phyloP scores from a whole-genome alignment of 2,329 filamentous ascomycete species.

The Exserohilum turcica region DNA sequence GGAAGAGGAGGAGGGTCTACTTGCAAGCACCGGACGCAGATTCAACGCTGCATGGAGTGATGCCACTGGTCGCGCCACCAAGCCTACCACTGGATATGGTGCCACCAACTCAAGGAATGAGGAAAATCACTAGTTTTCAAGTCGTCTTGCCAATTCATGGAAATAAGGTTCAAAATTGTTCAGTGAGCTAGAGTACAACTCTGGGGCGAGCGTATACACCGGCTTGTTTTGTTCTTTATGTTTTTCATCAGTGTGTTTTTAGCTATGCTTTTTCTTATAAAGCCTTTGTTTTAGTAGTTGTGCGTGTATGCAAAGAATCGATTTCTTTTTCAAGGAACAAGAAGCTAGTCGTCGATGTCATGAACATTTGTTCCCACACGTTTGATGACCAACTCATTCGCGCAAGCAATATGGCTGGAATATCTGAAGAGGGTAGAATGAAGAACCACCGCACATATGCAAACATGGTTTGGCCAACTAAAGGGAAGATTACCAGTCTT shows the following conservation, averaged over 20 bases:
- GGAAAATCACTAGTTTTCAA: neutral
- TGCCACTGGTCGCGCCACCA: conserved; percentile 66
- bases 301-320: no score
- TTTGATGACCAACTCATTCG: no score
- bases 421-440: no score
- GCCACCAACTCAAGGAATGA: conserved; percentile 25
- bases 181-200: neutral
- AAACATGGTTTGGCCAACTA: no score
- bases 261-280: no score
- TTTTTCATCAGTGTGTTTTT: neutral
- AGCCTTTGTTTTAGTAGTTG: no score
- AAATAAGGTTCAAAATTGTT: neutral
- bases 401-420: no score
- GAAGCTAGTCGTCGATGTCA: no score
- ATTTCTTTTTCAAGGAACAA: no score
- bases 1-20: conserved; percentile 89
- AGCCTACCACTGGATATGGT: conserved; percentile 32
- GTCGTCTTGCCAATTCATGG: neutral
- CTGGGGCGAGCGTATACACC: neutral
- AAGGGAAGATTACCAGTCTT: neutral
- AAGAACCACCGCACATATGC: no score
- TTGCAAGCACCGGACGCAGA: conserved; percentile 80
- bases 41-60: conserved; percentile 91
- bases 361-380: neutral
- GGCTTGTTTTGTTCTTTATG: neutral